Evolutionary conservation across 2,329 filamentous ascomycete species (phyloP).

Genomic region (Ploettnerulaceae sp.): DNA sequence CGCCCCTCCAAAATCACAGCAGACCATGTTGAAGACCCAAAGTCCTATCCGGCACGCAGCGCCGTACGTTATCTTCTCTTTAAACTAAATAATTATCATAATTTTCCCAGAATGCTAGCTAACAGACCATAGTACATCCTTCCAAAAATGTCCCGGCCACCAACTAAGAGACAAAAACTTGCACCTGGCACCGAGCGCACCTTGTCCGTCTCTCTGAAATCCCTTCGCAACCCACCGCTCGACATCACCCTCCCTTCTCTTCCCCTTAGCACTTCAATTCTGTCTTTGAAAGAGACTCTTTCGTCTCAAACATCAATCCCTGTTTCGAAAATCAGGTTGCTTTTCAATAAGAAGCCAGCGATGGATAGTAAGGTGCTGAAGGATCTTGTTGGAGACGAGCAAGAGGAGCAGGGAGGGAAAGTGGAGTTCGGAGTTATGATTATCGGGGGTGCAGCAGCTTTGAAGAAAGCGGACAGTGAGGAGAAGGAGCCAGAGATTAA

Average conservation of each 20-base stretch:
- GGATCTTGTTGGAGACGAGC: constrained; percentile 66
- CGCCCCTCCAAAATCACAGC: constrained; percentile 76
- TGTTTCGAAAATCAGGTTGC: constrained; percentile 76
- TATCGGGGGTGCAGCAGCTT: constrained; percentile 61
- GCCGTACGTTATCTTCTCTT: constrained; percentile 53
- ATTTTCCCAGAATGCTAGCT: not conserved
- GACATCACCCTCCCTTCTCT: constrained; percentile 62
- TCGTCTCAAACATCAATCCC: constrained; percentile 57
- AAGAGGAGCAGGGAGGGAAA: constrained; percentile 45
- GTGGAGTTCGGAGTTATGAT: constrained; percentile 87
- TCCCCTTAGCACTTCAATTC: constrained; percentile 65
- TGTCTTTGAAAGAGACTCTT: constrained; percentile 71
- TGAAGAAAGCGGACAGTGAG: constrained; percentile 37
- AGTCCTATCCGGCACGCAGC: constrained; percentile 67
- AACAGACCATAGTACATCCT: constrained; percentile 57
- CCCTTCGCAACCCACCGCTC: constrained; percentile 69
- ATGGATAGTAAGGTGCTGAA: constrained; percentile 70
- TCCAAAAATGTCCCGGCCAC: constrained; percentile 58
- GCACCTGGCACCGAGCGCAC: constrained; percentile 50
- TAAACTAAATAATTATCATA: not conserved
- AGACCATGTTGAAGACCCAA: constrained; percentile 85
- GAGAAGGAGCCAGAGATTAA: constrained; percentile 38
- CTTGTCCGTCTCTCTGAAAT: constrained; percentile 61
- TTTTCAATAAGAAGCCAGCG: constrained; percentile 84
- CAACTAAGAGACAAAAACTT: constrained; percentile 42